Evolutionary conservation across 768 basidiomycete genomes (phyloP), one percentile per base, ranked within the genome.

Genomic region (Tulasnella sp.): DNA sequence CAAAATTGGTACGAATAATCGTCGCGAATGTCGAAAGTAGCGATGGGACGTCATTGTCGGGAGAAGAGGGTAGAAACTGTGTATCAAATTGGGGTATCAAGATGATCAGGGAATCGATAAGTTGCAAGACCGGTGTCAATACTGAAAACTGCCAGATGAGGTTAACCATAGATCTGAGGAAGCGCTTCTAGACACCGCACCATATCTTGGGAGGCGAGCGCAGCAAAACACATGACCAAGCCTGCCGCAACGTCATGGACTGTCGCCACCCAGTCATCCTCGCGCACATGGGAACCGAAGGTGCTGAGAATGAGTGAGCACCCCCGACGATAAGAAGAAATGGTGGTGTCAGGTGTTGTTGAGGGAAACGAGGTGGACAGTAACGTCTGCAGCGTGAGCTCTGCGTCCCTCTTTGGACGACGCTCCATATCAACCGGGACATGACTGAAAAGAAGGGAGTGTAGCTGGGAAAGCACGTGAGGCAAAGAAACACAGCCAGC

Each of bases 381-480:
- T 6, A 49, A 32, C 7, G 48, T 27, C 23, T 57, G 55, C 25
- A 57, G 41, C 6, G 55, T 57, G 17, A 46, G 46, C 15, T 34
- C 32, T 7, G 41, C 27, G 2, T 43, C 29, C 19, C 6, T 21
- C 25, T 17, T 23, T 11, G 55, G 31, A 17, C 42, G 23, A 14
- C 21, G 31, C 14, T 49, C 9, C 8, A 23, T 31, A 23, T 46
- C 40, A 11, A 21, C 31, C 27, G 29, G 32, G 6, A 32, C 31
- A 45, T 57, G 55, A 35, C 32, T 46, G 42, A 57, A 57, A 17
- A 57, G 7, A 6, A 57, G 17, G 19, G 46, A 32, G 19, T 57
- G 55, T 14, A 57, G 32, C 55, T 57, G 17, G 25, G 35, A 4
- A 8, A 4, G 36, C 4, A 6, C 15, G 25, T 6, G 29, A 2